These are phyloP conservation scores for Cyclocybe aegerita DNA, from an alignment of 768 basidiomycete species.

Conservation along the genomic window DNA sequence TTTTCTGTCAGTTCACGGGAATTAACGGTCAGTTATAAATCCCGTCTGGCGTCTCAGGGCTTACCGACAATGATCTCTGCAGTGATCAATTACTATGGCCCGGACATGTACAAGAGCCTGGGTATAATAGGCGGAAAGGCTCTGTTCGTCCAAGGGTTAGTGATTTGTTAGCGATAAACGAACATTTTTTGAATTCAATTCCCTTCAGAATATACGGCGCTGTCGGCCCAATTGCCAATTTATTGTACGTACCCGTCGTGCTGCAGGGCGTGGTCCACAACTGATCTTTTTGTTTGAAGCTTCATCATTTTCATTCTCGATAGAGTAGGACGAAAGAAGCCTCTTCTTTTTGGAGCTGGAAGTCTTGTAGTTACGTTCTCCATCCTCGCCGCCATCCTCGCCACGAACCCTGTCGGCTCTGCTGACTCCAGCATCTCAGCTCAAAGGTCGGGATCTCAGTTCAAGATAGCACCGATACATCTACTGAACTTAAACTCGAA, in stretches of 20 bases:
- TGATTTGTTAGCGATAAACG: neutral
- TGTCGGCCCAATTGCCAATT: slow-evolving; percentile 51
- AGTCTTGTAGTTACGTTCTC: slow-evolving; percentile 54
- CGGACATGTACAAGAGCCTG: slow-evolving; percentile 56
- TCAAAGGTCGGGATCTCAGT: slow-evolving; percentile 27
- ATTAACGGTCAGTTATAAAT: slow-evolving; percentile 46
- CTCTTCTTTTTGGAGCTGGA: slow-evolving; percentile 56
- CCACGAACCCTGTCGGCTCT: slow-evolving; percentile 39
- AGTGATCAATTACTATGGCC: slow-evolving; percentile 64
- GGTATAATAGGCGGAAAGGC: slow-evolving; percentile 46
- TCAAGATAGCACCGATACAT: neutral
- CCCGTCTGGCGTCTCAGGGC: neutral
- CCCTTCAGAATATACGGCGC: slow-evolving; percentile 47
- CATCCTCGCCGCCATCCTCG: slow-evolving; percentile 50
- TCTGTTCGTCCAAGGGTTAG: slow-evolving; percentile 54
- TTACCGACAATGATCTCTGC: neutral
- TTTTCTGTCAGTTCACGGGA: slow-evolving; percentile 66
- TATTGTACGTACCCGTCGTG: slow-evolving; percentile 38
- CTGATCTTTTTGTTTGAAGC: slow-evolving; percentile 22
- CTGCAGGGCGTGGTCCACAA: neutral
- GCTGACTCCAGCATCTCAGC: slow-evolving; percentile 28
- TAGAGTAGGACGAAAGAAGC: slow-evolving; percentile 59
- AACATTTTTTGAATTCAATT: neutral
- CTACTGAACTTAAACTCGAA: slow-evolving; percentile 22
- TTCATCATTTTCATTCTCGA: slow-evolving; percentile 64